Base-by-base conservation (phyloP, 2,329 filamentous ascomycete species). In the Diplodia sapinea region DNA sequence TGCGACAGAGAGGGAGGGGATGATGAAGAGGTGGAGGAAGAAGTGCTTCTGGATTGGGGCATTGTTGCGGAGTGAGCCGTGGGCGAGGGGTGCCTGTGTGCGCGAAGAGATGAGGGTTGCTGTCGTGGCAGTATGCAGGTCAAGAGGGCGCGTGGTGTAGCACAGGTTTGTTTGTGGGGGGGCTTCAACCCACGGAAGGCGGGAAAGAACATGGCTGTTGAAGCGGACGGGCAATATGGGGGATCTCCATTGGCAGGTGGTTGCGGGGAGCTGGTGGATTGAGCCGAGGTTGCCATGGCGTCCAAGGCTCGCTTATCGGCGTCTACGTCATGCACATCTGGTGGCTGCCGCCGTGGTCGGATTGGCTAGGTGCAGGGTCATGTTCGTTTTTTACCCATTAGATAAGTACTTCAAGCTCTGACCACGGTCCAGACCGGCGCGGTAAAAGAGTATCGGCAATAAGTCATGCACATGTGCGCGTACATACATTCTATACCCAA, bases 61-160 rank as follows among this genome's bases (percentile, higher is more conserved):
- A 38, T 63, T 17, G 31, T 20, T n/a, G 47, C 13, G 3, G 40
- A 15, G 20, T 7, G 36, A 12, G 36, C 11, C 36, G 11, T 38
- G 36, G 11, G 11, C 11, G 36, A 38, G 9, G 36, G 11, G 9
- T 38, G 36, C 36, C 36, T 38, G 36, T 8, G 20, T 47, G 38
- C 8, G 56, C 7, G 70, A 97, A 83, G 54, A 96, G 88, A 8
- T 93, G 89, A 75, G 96, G 91, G 73, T 12, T n/a, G 59, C 33
- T 9, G 29, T 38, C 36, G 36, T 38, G 36, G 9, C 11, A 38
- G 36, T 38, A 13, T 9, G 47, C 52, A 31, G n/a, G n/a, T 38
- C 13, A 47, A 38, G 59, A 63, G 26, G 3, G 7, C 17, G 2
- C 17, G 29, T 2, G 43, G 15, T 31, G 17, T 17, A 9, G 57